Evolutionary conservation across 2,329 filamentous ascomycete species (phyloP), one percentile per base, ranked within the genome.

Genomic region (Fusarium foetens): DNA sequence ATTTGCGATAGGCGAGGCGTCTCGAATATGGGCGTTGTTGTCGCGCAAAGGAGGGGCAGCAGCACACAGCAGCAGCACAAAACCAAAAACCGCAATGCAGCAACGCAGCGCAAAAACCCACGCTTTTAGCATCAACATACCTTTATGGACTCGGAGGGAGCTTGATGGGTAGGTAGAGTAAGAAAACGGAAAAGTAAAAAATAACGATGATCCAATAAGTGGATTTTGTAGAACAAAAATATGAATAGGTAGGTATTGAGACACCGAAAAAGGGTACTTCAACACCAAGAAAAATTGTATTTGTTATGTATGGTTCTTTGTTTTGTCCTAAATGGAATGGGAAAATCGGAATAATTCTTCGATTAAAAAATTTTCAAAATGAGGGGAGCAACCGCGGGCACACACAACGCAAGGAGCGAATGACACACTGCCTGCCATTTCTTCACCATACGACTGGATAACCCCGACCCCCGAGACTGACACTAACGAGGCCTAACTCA

Each of bases 331-430:
- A 70, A 64, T 58, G 42, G 54, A 45, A 58, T 48, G 61, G 48
- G 31, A 51, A 55, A 71, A 68, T 67, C 55, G 71, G 65, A 70
- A 54, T 67, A 66, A 52, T 68, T 68, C 70, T 71, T 64, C 39
- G 49, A 65, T 73, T 64, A 73, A 77, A 76, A 77, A 58, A 2
- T 74, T 76, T 77, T 72, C 73, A 66, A 75, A 77, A 74, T 73
- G 75, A 76, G 75, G 75, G 75, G 73, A 75, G 70, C 55, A 21
- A 29, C 35, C 49, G 35, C 49, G 49, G 49, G 49, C 49, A 52
- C 59, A 58, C 60, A 70, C 68, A 71, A 49, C 63, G 54, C 63
- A 72, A 70, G 64, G 69, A 71, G 65, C 72, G 54, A 57, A 54
- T 54, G 68, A 65, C 70, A 68, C 55, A 71, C 68, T 71, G 31